phyloP scores from a whole-genome alignment of 2,329 filamentous ascomycete species.

The Scedosporium minutisporum region DNA sequence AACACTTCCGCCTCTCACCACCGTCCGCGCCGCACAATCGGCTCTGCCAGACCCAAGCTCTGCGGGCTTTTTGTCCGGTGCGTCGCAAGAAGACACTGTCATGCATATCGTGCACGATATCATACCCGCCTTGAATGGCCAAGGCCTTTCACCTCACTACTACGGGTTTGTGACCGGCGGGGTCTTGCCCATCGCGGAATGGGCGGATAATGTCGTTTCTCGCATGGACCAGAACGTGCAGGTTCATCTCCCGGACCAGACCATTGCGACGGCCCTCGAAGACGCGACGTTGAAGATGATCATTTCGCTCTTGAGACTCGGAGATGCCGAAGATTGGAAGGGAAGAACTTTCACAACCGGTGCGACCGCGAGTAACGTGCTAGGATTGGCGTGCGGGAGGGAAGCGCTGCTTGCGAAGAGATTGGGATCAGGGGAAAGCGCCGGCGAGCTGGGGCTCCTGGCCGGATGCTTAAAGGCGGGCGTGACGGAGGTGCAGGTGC shows the following conservation, averaged over 20 bases:
- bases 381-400: constrained; percentile 57
- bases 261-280: constrained; percentile 68
- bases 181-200: constrained; percentile 64
- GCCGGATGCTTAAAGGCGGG: constrained; percentile 55
- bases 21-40: not conserved
- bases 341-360: constrained; percentile 48
- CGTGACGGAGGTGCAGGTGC: constrained; percentile 59
- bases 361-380: constrained; percentile 69
- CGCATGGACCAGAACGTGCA: constrained; percentile 74
- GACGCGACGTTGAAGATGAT: constrained; percentile 62
- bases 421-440: constrained; percentile 27
- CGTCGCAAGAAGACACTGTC: constrained; percentile 12
- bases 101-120: constrained; percentile 35
- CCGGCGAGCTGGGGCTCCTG: constrained; percentile 62
- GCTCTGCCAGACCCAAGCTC: not conserved
- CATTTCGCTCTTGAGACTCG: constrained; percentile 53
- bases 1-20: not conserved
- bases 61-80: constrained; percentile 13
- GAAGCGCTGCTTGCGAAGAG: constrained; percentile 48
- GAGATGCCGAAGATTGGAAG: constrained; percentile 45
- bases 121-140: constrained; percentile 54
- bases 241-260: constrained; percentile 71
- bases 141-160: constrained; percentile 58
- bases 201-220: constrained; percentile 77
- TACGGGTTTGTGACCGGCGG: constrained; percentile 88